These are phyloP conservation scores for Fusarium cicatricum DNA, from an alignment of 2,329 filamentous ascomycete species.

Conservation along the genomic window DNA sequence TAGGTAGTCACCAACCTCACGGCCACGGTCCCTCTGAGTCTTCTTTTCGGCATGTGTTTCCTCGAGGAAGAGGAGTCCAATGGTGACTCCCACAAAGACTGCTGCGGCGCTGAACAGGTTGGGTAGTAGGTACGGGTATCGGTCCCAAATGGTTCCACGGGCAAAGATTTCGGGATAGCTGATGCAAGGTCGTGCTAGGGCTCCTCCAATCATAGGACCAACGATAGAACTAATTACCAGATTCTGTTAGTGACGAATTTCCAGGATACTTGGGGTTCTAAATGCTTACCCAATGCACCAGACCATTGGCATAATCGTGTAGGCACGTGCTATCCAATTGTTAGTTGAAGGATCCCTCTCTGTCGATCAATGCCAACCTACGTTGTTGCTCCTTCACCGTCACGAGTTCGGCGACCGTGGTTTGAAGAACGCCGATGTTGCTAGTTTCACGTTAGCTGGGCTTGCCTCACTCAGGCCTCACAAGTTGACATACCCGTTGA, in stretches of 20 bases:
- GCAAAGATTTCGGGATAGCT: slow-evolving; percentile 80
- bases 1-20: slow-evolving; percentile 79
- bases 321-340: slow-evolving; percentile 75
- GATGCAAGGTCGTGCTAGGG: slow-evolving; percentile 84
- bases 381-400: slow-evolving; percentile 93
- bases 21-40: slow-evolving; percentile 75
- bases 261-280: background rate
- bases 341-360: slow-evolving; percentile 36
- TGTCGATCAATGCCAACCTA: slow-evolving; percentile 53
- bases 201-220: slow-evolving; percentile 89
- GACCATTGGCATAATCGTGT: slow-evolving; percentile 97
- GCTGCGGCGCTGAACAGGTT: slow-evolving; percentile 90
- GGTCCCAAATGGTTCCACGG: slow-evolving; percentile 79
- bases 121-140: slow-evolving; percentile 88
- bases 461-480: slow-evolving; percentile 6
- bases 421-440: slow-evolving; percentile 95
- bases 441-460: slow-evolving; percentile 51
- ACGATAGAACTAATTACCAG: slow-evolving; percentile 76
- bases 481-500: slow-evolving; percentile 80
- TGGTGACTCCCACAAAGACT: slow-evolving; percentile 76
- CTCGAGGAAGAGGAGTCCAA: slow-evolving; percentile 88
- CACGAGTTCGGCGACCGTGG: slow-evolving; percentile 92
- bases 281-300: slow-evolving; percentile 86
- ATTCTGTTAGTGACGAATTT: slow-evolving; percentile 35
- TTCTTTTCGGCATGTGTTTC: slow-evolving; percentile 92